A percentile compares a stretch with the other conserved stretches of the same genome.
Conservation (phyloP, 768 basidiomycete genomes). For the Tephrocybe sp. region DNA sequence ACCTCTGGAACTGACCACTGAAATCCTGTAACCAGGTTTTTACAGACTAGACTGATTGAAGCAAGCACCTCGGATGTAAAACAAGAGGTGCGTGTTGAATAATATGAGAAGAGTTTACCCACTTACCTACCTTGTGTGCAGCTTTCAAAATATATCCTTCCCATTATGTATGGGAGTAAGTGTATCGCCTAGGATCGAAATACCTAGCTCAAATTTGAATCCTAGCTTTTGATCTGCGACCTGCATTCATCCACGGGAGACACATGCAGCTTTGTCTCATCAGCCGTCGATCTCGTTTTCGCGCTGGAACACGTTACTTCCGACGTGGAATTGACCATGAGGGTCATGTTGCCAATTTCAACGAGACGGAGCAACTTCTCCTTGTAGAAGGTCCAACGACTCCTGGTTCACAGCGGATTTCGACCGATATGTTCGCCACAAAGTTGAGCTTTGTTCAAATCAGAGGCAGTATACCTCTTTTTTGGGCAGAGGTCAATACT, state of each 20-base stretch:
- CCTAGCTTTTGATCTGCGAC: constrained; percentile 83
- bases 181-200: constrained; percentile 18
- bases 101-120: constrained; percentile 2
- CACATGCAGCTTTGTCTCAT: constrained; percentile 84
- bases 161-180: constrained; percentile 93
- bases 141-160: constrained; percentile 88
- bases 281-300: constrained; percentile 89
- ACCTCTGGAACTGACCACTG: not conserved
- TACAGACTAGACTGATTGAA: constrained; percentile 38
- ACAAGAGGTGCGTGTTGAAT: constrained; percentile 55
- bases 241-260: constrained; percentile 70
- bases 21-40: constrained; percentile 29
- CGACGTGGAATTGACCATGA: constrained; percentile 86
- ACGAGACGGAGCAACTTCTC: constrained; percentile 95
- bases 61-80: constrained; percentile 44
- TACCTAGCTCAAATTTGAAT: constrained; percentile 5
- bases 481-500: constrained; percentile 96
- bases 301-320: constrained; percentile 97
- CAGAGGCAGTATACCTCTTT: constrained; percentile 89
- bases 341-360: constrained; percentile 94
- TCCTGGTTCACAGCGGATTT: constrained; percentile 34
- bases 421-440: constrained; percentile 46
- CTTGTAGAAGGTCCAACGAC: constrained; percentile 61
- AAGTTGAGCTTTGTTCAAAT: constrained; percentile 90
- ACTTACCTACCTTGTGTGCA: constrained; percentile 30